phyloP scores from a whole-genome alignment of 345 rosid genomes.

The Citrus medica region DNA sequence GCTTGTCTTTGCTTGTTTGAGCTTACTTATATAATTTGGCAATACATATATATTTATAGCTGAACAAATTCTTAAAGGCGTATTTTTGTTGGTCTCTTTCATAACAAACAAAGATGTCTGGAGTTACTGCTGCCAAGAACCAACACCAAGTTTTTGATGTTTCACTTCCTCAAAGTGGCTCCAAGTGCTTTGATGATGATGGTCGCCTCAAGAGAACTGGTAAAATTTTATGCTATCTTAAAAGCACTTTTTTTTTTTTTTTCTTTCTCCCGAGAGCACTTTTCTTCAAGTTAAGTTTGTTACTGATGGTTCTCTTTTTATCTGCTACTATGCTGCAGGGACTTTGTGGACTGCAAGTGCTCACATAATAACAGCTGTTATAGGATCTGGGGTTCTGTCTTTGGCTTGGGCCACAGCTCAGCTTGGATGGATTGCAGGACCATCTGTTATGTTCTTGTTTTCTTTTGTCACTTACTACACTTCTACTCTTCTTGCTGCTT shows the following conservation, averaged over 20 bases:
- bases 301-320: neutral
- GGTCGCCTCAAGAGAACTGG: constrained; percentile 74
- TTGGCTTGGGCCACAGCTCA: constrained; percentile 51
- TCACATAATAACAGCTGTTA: constrained; percentile 48
- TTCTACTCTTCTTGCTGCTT: constrained; percentile 45
- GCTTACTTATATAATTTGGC: neutral
- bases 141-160: constrained; percentile 29
- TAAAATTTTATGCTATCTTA: constrained; percentile 4
- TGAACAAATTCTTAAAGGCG: too few species aligned
- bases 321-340: constrained; percentile 14
- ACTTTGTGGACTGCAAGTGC: constrained; percentile 44
- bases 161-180: constrained; percentile 31
- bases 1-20: neutral
- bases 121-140: constrained; percentile 6
- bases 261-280: neutral
- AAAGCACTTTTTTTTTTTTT: too few species aligned
- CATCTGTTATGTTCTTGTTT: constrained; percentile 34
- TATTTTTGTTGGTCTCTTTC: constrained; percentile 1
- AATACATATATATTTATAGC: neutral
- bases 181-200: constrained; percentile 74
- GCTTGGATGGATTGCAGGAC: constrained; percentile 52
- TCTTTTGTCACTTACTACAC: constrained; percentile 42
- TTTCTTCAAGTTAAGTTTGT: neutral
- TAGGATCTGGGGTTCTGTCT: constrained; percentile 48
- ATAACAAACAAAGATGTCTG: constrained; percentile 26